phyloP scores from a whole-genome alignment of 2,329 filamentous ascomycete genomes.

The Arthrobotrys megalospora region DNA sequence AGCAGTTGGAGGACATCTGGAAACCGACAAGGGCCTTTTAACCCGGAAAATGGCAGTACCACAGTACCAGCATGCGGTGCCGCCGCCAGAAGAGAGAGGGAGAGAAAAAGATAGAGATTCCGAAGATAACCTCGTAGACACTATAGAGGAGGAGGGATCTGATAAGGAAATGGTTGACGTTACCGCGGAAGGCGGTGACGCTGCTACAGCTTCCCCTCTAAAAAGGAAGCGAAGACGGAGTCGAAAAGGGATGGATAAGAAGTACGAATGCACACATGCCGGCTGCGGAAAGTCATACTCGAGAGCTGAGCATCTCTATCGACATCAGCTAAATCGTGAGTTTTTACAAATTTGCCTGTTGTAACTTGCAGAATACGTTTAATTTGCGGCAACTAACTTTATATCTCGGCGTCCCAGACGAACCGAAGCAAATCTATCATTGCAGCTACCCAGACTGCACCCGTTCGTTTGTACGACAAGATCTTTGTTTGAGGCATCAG shows the following conservation, averaged over 20 bases:
- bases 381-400: neutral
- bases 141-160: conserved; percentile 52
- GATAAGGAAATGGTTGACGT: conserved; percentile 59
- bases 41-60: conserved; percentile 53
- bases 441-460: conserved; percentile 94
- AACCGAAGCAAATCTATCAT: conserved; percentile 92
- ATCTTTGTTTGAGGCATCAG: conserved; percentile 87
- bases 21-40: conserved; percentile 10
- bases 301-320: conserved; percentile 94
- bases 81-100: conserved; percentile 52
- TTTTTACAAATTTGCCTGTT: conserved; percentile 55
- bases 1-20: conserved; percentile 38
- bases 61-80: conserved; percentile 56
- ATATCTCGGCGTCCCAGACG: conserved; percentile 71
- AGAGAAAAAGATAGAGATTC: conserved; percentile 59
- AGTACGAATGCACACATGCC: conserved; percentile 85
- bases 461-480: conserved; percentile 91
- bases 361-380: neutral
- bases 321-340: conserved; percentile 92
- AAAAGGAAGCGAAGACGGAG: conserved; percentile 76
- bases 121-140: conserved; percentile 49
- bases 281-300: conserved; percentile 97
- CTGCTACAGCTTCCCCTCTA: conserved; percentile 34
- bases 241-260: conserved; percentile 84
- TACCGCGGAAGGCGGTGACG: conserved; percentile 38